Base-by-base conservation (phyloP, 257 asterid genomes). In the Ligustrum vulgare region DNA sequence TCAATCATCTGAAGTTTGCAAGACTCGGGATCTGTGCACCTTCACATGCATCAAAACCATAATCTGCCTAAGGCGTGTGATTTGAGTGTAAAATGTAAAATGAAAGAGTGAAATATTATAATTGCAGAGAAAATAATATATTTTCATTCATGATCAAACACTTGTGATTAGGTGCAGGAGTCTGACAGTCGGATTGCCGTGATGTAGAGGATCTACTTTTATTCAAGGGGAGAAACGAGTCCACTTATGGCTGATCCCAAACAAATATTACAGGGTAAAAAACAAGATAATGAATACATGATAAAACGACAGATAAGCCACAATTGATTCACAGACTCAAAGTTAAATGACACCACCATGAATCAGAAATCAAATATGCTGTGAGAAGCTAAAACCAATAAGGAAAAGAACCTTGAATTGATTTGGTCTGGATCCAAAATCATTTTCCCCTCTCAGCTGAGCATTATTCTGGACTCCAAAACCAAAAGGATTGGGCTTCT, bases 21-120 rank as follows among this genome's bases (percentile, higher is more conserved):
- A 66, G 89, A 76, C 82, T 87, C 96, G 20, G 97, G 78, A 82
- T 94, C 92, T 25, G 92, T 86, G 89, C 99, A 94, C 86, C 99
- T 94, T 63, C 78, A 51, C 71, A 83, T 47, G 62, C 77, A 88
- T 75, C 68, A 84, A 80, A 81, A 43, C 12, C 51, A 72, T 54
- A 54, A 81, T 34, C n/a, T 77, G 71, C 76, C 69, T 79, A 64
- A 63, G 67, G 79, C 71, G 74, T 69, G 70, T 9, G 67, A 82
- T 49, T 58, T 23, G 45, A 74, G 28, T n/a, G n/a, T n/a, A n/a
- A n/a, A n/a, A n/a, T 47, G 64, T 34, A 62, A 72, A 8, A 15
- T 12, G 71, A 70, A 67, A 34, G 72, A 69, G 41, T 67, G 58
- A 51, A 82, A 62, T 41, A 20, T 28, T 6, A 12, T 58, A 68